Evolutionary conservation across 345 rosid genomes (phyloP).

Genomic region (Melastoma malabathricum): DNA sequence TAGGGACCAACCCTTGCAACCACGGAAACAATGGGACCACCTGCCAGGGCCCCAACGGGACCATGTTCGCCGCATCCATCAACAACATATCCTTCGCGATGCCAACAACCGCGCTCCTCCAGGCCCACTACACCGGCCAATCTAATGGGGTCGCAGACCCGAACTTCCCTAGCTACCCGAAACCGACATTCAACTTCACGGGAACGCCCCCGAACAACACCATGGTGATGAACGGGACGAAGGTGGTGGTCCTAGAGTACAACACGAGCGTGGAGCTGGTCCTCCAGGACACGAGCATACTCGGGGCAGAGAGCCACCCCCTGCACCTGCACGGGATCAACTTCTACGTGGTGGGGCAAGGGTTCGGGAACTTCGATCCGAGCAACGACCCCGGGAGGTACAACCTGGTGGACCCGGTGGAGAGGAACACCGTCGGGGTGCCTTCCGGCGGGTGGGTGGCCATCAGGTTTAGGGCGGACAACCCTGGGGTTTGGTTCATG

Average conservation of each 20-base stretch:
- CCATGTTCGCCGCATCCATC: slow-evolving; percentile 50
- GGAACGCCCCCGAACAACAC: slow-evolving; percentile 50
- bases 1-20: slow-evolving; percentile 44
- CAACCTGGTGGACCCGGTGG: slow-evolving; percentile 41
- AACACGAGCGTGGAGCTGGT: slow-evolving; percentile 51
- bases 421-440: slow-evolving; percentile 52
- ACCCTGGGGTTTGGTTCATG: slow-evolving; percentile 73
- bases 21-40: slow-evolving; percentile 25
- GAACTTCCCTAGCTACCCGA: slow-evolving; percentile 30
- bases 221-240: slow-evolving; percentile 45
- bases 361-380: slow-evolving; percentile 47
- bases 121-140: slow-evolving; percentile 36
- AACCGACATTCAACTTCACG: slow-evolving; percentile 31
- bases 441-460: slow-evolving; percentile 67
- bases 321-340: slow-evolving; percentile 64
- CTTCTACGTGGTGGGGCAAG: slow-evolving; percentile 58
- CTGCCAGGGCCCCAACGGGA: slow-evolving; percentile 58
- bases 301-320: slow-evolving; percentile 69
- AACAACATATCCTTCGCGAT: slow-evolving; percentile 44
- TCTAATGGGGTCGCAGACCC: slow-evolving; percentile 37
- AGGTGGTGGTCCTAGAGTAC: slow-evolving; percentile 38
- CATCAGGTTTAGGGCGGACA: slow-evolving; percentile 55
- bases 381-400: slow-evolving; percentile 44
- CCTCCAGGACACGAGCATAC: slow-evolving; percentile 59
- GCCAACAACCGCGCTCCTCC: slow-evolving; percentile 56